phyloP scores from a whole-genome alignment of 2,329 filamentous ascomycete species.

The Pseudocercospora vitis region DNA sequence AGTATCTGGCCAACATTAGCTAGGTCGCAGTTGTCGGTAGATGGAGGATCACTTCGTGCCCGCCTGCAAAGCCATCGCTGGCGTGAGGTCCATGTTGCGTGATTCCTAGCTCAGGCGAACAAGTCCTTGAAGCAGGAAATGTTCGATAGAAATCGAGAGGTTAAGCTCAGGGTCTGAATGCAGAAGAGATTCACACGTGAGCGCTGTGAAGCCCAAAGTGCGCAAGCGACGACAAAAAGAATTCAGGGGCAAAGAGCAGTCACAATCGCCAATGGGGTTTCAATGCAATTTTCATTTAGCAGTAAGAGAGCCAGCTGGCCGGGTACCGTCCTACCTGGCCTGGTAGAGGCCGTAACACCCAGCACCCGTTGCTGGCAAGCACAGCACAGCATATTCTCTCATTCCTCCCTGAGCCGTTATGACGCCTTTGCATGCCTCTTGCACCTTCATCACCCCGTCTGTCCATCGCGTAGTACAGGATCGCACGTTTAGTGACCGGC shows the following conservation, averaged over 20 bases:
- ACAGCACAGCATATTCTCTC: slow-evolving; percentile 14
- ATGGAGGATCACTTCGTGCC: background rate
- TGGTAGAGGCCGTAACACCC: slow-evolving; percentile 9
- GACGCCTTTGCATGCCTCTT: slow-evolving; percentile 26
- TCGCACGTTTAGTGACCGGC: slow-evolving; percentile 61
- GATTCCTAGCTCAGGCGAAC: no score
- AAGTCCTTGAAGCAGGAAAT: no score
- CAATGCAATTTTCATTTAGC: slow-evolving; percentile 27
- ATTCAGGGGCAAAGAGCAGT: background rate
- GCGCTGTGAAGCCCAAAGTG: no score
- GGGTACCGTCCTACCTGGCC: slow-evolving; percentile 14
- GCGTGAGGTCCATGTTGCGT: background rate
- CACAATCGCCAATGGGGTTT: slow-evolving; percentile 11
- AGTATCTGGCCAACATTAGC: background rate
- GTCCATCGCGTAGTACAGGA: slow-evolving; percentile 15
- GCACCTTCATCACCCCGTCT: slow-evolving; percentile 17
- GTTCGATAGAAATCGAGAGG: no score
- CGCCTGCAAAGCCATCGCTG: background rate
- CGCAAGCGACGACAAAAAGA: no score
- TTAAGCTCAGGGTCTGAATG: no score
- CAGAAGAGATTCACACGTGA: no score
- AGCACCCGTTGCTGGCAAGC: slow-evolving; percentile 11
- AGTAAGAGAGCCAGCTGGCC: slow-evolving; percentile 23
- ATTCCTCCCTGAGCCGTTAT: slow-evolving; percentile 18
- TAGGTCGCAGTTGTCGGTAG: background rate